Evolutionary conservation across 306 rosid genomes (phyloP), one percentile per base, ranked within the genome.

Genomic region (Sicyos edulis): DNA sequence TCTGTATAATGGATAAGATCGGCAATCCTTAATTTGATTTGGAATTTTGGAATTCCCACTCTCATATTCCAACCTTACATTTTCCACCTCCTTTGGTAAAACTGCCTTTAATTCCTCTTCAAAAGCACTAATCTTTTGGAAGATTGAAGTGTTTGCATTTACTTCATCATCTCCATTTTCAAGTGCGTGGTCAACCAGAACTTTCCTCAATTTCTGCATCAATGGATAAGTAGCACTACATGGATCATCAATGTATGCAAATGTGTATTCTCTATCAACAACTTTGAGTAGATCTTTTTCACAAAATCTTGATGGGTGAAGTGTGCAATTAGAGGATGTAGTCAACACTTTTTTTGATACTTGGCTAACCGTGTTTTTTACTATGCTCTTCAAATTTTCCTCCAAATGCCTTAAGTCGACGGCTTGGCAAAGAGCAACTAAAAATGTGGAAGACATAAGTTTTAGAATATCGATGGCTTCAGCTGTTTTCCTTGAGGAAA

Each of bases 301-400:
- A 2, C 66, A 60, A 60, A 60, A 60, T 60, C 66, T 60, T 60
- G 66, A 60, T 26, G 66, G 45, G 12, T 60, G 66, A 29, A 60
- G 66, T 14, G 45, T 0, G 3, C 44, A 45, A 7, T 14, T 29
- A 7, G 20, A 29, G 0, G 66, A 60, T 6, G 44, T 26, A 1
- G 66, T 29, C 45, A 29, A 60, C 45, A 26, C 66, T 7, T 60
- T 29, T 29, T 60, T 60, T 0, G 66, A 20, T 13, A 60, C 66
- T 60, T 60, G 44, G 45, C 45, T 60, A 6, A 60, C 20, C 0
- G 20, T 60, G 66, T 3, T 60, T 59, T 60, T 60, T 0, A 29
- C 45, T 0, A 0, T 14, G 8, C 12, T 29, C 44, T 60, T 60
- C 66, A 60, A 29, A 4, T 60, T 60, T 60, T 60, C 66, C 19